Base-by-base conservation (phyloP, 148 eudicot genomes). In the Rhododendron mucronatum region DNA sequence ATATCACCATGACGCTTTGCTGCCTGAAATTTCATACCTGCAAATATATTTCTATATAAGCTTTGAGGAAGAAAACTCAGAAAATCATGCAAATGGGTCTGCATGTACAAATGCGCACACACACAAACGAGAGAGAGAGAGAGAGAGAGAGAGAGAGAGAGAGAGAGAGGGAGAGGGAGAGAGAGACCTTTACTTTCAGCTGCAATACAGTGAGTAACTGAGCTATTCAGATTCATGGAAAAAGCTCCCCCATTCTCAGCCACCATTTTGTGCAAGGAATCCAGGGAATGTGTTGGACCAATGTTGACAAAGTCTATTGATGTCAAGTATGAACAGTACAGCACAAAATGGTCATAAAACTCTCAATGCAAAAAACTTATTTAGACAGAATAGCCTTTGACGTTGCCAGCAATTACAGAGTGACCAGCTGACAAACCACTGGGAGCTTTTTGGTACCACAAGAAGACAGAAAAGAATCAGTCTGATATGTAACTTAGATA, bases 241-340 rank as follows among this genome's bases (percentile, higher is more conserved):
- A 95, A 96, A 83, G 93, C 92, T 51, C 98, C 99, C 83, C 99
- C 99, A 88, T 96, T 90, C 86, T 96, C 99, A 50, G 86, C 96
- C 83, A 95, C 97, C 92, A 96, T 86, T 88, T 91, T 96, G 91
- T 96, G 99, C 91, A 95, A 81, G 74, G 92, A 90, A 85, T 92
- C 93, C 83, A 92, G 76, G 71, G 99, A 86, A 87, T 90, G 91
- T 26, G 86, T 80, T 67, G 93, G 86, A 84, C 98, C 97, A 69
- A 92, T 86, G 89, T 96, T 96, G 80, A 90, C 94, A 86, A 96
- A 94, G 91, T 93, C 95, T 93, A 76, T 86, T 44, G 61, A 82
- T 71, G 89, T 92, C 83, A 89, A 90, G 47, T 57, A 67, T 44
- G 12, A 61, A 33, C 26, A 74, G 37, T 37, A 30, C 28, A 75